These are phyloP conservation scores for Pinus albicaulis DNA, from an alignment of 75 land plant genomes.

Conservation along the genomic window DNA sequence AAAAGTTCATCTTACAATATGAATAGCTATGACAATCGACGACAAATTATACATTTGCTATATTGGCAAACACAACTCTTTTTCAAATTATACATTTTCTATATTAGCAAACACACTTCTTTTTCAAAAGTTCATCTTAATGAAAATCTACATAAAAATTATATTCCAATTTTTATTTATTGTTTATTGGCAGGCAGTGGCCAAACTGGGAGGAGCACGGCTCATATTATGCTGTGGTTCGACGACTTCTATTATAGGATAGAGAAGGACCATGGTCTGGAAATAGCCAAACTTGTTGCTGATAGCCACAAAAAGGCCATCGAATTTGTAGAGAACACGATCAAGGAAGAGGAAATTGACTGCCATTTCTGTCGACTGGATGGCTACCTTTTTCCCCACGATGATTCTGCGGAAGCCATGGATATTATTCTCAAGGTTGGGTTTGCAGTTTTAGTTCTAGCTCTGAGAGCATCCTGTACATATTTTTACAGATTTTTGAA, in stretches of 20 bases:
- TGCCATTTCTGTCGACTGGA: slow-evolving; percentile 30
- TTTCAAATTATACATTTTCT: no score
- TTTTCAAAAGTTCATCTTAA: no score
- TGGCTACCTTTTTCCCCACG: slow-evolving; percentile 43
- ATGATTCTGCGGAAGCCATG: slow-evolving; percentile 18
- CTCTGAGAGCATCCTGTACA: background rate
- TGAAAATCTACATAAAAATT: no score
- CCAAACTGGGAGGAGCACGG: slow-evolving; percentile 35
- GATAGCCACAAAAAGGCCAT: slow-evolving; percentile 32
- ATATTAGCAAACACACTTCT: no score
- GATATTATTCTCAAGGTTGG: slow-evolving; percentile 18
- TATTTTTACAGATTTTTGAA: background rate
- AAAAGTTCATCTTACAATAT: no score
- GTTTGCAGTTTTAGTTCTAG: background rate
- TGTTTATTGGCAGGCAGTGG: slow-evolving; percentile 35
- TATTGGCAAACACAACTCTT: no score
- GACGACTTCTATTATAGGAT: slow-evolving; percentile 35
- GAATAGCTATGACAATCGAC: no score
- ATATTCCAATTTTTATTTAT: background rate
- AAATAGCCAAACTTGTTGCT: slow-evolving; percentile 19
- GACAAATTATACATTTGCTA: no score
- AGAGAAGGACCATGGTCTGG: slow-evolving; percentile 21
- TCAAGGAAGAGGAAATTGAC: slow-evolving; percentile 30
- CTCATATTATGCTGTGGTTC: slow-evolving; percentile 38
- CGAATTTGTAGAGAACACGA: slow-evolving; percentile 22